phyloP scores from a whole-genome alignment of 2,329 filamentous ascomycete species.

The Curvularia sp. region DNA sequence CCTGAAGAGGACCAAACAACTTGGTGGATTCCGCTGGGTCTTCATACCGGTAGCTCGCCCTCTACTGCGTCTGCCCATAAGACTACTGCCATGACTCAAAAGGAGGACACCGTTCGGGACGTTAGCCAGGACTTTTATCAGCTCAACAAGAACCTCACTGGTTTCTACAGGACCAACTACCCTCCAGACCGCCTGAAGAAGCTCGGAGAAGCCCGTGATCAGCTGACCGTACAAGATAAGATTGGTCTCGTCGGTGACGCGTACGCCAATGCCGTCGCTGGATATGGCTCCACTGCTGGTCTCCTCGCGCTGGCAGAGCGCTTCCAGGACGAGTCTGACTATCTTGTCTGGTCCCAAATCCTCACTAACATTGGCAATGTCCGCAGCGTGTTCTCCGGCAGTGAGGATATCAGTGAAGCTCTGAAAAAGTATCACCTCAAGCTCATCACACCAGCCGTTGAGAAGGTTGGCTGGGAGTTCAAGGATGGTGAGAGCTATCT shows the following conservation, averaged over 20 bases:
- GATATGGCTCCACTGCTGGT: slow-evolving; percentile 80
- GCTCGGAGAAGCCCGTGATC: slow-evolving; percentile 77
- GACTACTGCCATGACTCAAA: slow-evolving; percentile 73
- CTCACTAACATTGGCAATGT: slow-evolving; percentile 77
- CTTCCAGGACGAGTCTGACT: slow-evolving; percentile 82
- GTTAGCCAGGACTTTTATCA: slow-evolving; percentile 87
- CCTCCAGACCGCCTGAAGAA: slow-evolving; percentile 81
- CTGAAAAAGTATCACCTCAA: slow-evolving; percentile 80
- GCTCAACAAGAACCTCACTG: slow-evolving; percentile 86
- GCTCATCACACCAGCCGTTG: slow-evolving; percentile 75
- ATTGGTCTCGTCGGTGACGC: slow-evolving; percentile 92
- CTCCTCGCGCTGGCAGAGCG: slow-evolving; percentile 84
- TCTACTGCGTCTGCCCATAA: slow-evolving; percentile 67
- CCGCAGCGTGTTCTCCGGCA: slow-evolving; percentile 83
- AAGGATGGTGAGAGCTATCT: slow-evolving; percentile 80
- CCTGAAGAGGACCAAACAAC: slow-evolving; percentile 87
- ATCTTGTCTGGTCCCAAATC: slow-evolving; percentile 88
- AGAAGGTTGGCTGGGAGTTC: slow-evolving; percentile 86
- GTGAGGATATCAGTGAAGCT: slow-evolving; percentile 72
- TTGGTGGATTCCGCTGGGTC: slow-evolving; percentile 93
- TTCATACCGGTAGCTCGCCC: slow-evolving; percentile 72
- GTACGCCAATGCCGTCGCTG: slow-evolving; percentile 85
- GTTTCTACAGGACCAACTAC: slow-evolving; percentile 93
- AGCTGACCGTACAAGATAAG: slow-evolving; percentile 84
- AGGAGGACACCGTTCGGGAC: slow-evolving; percentile 76